Base-by-base conservation (phyloP, 768 basidiomycete genomes). In the Xanthoconium stramineum region DNA sequence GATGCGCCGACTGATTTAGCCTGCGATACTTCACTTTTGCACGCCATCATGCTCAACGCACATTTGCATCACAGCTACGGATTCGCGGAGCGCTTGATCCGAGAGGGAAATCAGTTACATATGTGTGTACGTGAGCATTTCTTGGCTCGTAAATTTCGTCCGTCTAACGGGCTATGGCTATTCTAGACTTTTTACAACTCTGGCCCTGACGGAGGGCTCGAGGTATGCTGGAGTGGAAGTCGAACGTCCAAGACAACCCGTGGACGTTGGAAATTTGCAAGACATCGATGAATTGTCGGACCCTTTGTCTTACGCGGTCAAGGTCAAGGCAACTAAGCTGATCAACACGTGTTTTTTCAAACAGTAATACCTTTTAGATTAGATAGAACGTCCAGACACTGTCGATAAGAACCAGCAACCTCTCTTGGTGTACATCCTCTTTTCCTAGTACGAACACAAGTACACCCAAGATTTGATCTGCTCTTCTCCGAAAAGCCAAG, bases 381-480 rank as follows among this genome's bases (percentile, higher is more conserved):
- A 59, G 19, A n/a, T 63, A 2, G 59, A 63, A n/a, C 50, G 28
- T 54, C 37, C 58, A 10, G 60, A 61, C 17, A 37, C n/a, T 69
- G 63, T 32, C 70, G 72, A 35, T 12, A 6, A 35, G 33, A 12
- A 35, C 33, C 13, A 8, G 19, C 10, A 8, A 50, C 11, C 28
- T 13, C 9, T 30, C 12, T 29, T 30, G 0, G 3, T 29, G 11
- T 29, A 8, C 36, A 11, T 4, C 13, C 20, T 11, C 6, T 14
- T 19, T 13, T 37, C 9, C 24, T 46, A 87, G 85, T 88, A 88
- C 61, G 84, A 88, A 65, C 57, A 72, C 24, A 80, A 79, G 58
- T 86, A 79, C 56, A 87, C 88, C 0, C 77, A 84, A 67, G 84
- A 87, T 56, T 76, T 90, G 52, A 89, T 89, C 57, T 61, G 5